phyloP scores from a whole-genome alignment of 139 green algal genomes.

The Ettlia oleoabundans region DNA sequence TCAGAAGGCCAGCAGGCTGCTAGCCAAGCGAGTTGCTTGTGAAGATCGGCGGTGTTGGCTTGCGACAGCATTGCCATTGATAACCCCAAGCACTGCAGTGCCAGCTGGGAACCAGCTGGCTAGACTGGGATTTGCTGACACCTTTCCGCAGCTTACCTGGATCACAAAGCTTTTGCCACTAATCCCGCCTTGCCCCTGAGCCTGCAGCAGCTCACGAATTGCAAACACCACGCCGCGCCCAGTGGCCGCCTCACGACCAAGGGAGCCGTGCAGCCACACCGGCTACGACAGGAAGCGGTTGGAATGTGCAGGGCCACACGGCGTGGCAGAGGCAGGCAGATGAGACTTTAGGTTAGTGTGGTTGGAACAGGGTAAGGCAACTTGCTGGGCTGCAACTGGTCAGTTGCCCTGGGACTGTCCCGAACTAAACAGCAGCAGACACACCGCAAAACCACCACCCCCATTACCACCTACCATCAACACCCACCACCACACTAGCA shows the following conservation, averaged over 20 bases:
- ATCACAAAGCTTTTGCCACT: constrained; percentile 79
- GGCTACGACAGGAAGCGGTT: constrained; percentile 56
- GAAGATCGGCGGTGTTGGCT: too few relatives aligned
- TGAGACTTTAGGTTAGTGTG: too few relatives aligned
- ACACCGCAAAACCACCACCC: too few relatives aligned
- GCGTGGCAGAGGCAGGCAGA: too few relatives aligned
- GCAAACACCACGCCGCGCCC: constrained; percentile 81
- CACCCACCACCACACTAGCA: not conserved
- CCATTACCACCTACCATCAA: not conserved
- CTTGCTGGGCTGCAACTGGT: too few relatives aligned
- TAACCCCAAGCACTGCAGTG: too few relatives aligned
- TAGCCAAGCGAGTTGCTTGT: too few relatives aligned
- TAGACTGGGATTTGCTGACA: not conserved
- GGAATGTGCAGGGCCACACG: not conserved
- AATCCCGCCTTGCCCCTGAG: constrained; percentile 50
- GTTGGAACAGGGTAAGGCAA: too few relatives aligned
- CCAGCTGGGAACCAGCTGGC: not conserved
- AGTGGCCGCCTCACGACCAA: constrained; percentile 83
- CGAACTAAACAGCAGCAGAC: too few relatives aligned
- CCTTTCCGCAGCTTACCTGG: constrained; percentile 56
- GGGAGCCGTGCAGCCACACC: constrained; percentile 84
- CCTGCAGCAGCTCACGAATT: constrained; percentile 71
- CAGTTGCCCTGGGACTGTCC: too few relatives aligned
- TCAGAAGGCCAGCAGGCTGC: too few relatives aligned
- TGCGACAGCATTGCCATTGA: too few relatives aligned